Percentiles rank a stretch among this genome's conserved stretches.
phyloP scores from a whole-genome alignment of 345 rosid genomes.

The Combretum micranthum region DNA sequence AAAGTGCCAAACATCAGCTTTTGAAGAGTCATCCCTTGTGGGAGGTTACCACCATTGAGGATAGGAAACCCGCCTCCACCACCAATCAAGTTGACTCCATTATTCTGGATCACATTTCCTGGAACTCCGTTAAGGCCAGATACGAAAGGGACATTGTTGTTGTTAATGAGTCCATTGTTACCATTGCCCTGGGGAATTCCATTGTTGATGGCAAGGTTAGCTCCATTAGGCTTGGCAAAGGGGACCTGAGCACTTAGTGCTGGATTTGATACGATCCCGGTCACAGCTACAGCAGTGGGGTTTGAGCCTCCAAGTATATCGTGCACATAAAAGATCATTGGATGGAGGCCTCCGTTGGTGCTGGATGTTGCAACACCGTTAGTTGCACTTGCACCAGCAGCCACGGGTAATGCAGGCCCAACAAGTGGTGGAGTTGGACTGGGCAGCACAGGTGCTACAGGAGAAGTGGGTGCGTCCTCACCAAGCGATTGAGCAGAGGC shows the following conservation, averaged over 20 bases:
- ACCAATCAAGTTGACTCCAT: conserved; percentile 27
- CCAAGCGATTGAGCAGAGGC: conserved; percentile 2
- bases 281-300: conserved; percentile 67
- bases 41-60: conserved; percentile 46
- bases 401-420: neutral
- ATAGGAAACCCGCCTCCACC: conserved; percentile 33
- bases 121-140: conserved; percentile 68
- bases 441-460: conserved; percentile 1
- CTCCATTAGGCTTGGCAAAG: conserved; percentile 79
- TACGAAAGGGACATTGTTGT: conserved; percentile 76
- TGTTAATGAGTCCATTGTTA: conserved; percentile 63
- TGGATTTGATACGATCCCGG: conserved; percentile 60
- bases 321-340: conserved; percentile 63
- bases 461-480: neutral
- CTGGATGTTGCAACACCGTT: conserved; percentile 8
- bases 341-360: conserved; percentile 10
- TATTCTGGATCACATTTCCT: conserved; percentile 35
- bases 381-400: conserved; percentile 13
- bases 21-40: conserved; percentile 43
- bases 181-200: conserved; percentile 56
- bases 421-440: conserved; percentile 4
- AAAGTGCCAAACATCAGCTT: conserved; percentile 81
- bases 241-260: conserved; percentile 72
- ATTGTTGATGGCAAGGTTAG: conserved; percentile 60
- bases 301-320: conserved; percentile 81